Base-by-base conservation (phyloP, 768 basidiomycete genomes). In the Fomitopsis serialis region DNA sequence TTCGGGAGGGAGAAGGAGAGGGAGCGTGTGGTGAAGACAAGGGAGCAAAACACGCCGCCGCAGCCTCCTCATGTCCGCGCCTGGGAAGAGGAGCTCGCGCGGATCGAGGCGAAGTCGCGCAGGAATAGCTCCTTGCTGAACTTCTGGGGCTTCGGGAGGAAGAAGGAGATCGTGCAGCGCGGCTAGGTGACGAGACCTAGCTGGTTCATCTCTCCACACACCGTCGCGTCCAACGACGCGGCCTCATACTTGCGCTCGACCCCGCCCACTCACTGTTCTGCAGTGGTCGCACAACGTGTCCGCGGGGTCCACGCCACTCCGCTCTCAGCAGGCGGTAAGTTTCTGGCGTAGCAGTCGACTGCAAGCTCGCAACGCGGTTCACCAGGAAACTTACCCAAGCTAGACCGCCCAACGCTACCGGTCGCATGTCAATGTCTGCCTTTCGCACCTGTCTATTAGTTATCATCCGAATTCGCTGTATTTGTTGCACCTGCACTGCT, bases 31-130 rank as follows among this genome's bases (percentile, higher is more conserved):
- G 52, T 35, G 35, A 37, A 42, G 59, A 58, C 64, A 61, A 67
- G 43, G 61, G 68, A 53, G 61, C 70, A 54, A 60, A 60, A 22
- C 60, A 70, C 34, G 73, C 76, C 72, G 74, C 51, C 35, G 17
- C 21, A 21, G 53, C 35, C n/a, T 3, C 65, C 64, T 42, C 54
- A 62, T 10, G 60, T 68, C 36, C 64, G 64, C 40, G 89, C 84
- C 58, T 92, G 89, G 89, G 89, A 91, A 67, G 82, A 80, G 65
- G 87, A 90, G 72, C 75, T 89, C 43, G 81, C 76, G 55, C 76
- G 79, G 56, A 88, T 90, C 58, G 88, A 89, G 69, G 59, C 72
- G 71, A 67, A 86, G 81, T 68, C 78, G 78, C 48, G 57, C 50
- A 66, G 70, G 53, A 71, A 66, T 50, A 77, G 69, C 45, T 66